These are phyloP conservation scores for Zygnema circumcarinatum DNA, from an alignment of 139 green algal species.

Conservation along the genomic window DNA sequence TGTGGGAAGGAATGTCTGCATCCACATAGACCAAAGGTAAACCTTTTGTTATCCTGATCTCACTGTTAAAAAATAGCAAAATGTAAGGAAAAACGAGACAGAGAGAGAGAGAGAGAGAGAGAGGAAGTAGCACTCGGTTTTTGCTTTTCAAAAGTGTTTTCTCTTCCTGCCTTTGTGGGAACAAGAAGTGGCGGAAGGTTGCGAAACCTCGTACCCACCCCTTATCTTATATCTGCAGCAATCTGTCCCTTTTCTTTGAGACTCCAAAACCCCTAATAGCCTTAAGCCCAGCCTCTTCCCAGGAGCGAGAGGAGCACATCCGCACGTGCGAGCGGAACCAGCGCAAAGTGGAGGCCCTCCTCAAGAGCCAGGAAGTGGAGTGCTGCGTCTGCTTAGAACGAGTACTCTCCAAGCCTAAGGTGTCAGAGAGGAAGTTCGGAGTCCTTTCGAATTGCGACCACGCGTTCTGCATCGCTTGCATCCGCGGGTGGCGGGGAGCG, in stretches of 20 bases:
- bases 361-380: slow-evolving; percentile 36
- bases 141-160: too few relatives aligned
- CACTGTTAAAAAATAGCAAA: too few relatives aligned
- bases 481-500: slow-evolving; percentile 57
- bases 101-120: too few relatives aligned
- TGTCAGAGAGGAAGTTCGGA: slow-evolving; percentile 56
- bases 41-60: too few relatives aligned
- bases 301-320: slow-evolving; percentile 39
- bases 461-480: slow-evolving; percentile 63
- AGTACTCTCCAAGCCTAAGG: slow-evolving; percentile 36
- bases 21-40: neutral
- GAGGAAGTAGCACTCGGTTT: too few relatives aligned
- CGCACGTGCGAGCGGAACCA: neutral
- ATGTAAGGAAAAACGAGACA: too few relatives aligned
- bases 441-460: slow-evolving; percentile 63
- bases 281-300: too few relatives aligned
- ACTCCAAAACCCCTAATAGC: too few relatives aligned
- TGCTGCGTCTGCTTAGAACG: slow-evolving; percentile 54
- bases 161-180: too few relatives aligned
- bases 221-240: neutral
- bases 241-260: neutral
- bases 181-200: too few relatives aligned
- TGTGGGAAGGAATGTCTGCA: neutral
- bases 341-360: slow-evolving; percentile 19
- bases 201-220: neutral